Conservation (phyloP, 179 eudicot genomes). For the Vitellaria paradoxa region DNA sequence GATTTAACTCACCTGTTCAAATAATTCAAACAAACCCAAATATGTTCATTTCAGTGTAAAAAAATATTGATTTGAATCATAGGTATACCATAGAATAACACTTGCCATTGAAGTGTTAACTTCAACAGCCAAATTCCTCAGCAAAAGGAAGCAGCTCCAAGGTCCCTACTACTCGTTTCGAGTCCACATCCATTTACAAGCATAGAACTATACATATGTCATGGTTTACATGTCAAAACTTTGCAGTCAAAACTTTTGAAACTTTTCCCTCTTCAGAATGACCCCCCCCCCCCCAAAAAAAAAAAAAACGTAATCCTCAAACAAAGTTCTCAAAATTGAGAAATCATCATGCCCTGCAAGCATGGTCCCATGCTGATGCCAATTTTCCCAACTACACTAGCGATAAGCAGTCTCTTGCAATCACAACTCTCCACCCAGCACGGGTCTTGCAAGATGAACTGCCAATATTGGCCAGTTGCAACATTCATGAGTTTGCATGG, state of each 20-base stretch:
- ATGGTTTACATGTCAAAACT: neutral
- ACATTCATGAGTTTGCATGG: no score
- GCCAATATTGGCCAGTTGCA: no score
- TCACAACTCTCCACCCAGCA: no score
- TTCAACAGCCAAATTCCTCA: slow-evolving; percentile 3
- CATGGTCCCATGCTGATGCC: no score
- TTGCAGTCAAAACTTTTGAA: slow-evolving; percentile 4
- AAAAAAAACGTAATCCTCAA: no score
- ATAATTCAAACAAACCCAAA: neutral
- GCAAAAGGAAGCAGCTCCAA: neutral
- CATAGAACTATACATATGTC: slow-evolving; percentile 1
- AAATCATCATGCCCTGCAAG: no score
- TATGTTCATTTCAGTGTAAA: neutral
- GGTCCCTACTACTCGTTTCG: neutral
- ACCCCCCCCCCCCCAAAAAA: no score
- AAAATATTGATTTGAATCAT: neutral
- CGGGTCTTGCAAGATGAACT: no score
- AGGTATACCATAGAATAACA: neutral
- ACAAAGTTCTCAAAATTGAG: no score
- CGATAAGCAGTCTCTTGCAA: no score
- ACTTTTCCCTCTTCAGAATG: neutral
- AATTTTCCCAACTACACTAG: no score
- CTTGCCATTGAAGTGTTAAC: slow-evolving; percentile 7
- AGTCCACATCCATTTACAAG: neutral
- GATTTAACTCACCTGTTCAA: neutral